Evolutionary conservation across 768 basidiomycete genomes (phyloP), one percentile per base, ranked within the genome.

Genomic region (Pleurotus tuoliensis): DNA sequence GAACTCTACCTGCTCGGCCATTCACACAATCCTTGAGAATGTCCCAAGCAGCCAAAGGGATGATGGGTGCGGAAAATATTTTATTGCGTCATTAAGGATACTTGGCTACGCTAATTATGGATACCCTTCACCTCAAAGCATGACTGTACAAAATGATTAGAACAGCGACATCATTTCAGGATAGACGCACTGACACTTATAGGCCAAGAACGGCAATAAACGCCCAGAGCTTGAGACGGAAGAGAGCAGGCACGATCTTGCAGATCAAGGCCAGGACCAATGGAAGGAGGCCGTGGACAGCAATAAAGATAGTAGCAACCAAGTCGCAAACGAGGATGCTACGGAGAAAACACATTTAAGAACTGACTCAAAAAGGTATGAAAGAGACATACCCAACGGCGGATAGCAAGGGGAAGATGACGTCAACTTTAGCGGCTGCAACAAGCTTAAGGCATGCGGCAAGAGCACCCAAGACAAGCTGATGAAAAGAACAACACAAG

Each of bases 391-490:
- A 67, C 67, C 58, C 60, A 55, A 68, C 60, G 3, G 18, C 41
- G 30, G 46, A 51, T 34, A 66, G 46, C 25, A 66, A 44, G n/a
- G 57, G 53, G 7, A 58, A 18, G 25, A 67, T 53, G 15, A 56
- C 47, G 7, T 48, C 57, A 27, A 43, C 25, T 6, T 62, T 55
- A 7, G 58, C 47, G 16, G 13, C 48, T 2, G 41, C 56, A 4
- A 63, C 61, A 37, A 61, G 43, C 5, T 16, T 38, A 15, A 57
- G 12, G 30, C 66, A 60, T 5, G 52, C 43, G 11, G 11, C 45
- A 5, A 69, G 56, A 41, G 63, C 54, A 16, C 57, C 50, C 52
- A 62, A 47, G 45, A 69, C 47, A 22, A 67, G 56, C 66, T 67
- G n/a, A 22, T 52, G 12, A 39, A 16, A 27, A 49, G 20, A 39